These are phyloP conservation scores for Crithidia sp. DNA, from an alignment of 208 protist genomes.

Conservation along the genomic window DNA sequence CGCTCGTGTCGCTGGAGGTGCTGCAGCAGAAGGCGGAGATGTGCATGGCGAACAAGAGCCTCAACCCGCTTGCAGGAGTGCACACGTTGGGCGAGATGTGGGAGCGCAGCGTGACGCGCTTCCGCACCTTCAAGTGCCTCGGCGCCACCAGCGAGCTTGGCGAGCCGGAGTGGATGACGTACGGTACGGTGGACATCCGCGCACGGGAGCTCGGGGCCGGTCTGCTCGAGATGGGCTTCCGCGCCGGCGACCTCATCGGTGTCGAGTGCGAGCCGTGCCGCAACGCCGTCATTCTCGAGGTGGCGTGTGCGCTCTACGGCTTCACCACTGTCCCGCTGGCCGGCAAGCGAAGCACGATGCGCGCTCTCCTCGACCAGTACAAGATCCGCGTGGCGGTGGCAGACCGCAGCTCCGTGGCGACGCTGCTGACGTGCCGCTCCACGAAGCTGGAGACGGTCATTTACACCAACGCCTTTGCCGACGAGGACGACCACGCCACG, in stretches of 20 bases:
- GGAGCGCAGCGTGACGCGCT: conserved; percentile 61
- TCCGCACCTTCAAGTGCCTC: conserved; percentile 67
- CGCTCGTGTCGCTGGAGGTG: conserved; percentile 50
- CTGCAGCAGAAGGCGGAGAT: conserved; percentile 47
- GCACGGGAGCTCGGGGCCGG: conserved; percentile 77
- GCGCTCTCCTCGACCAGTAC: conserved; percentile 74
- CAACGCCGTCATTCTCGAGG: conserved; percentile 63
- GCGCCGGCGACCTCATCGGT: conserved; percentile 75
- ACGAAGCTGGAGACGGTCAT: conserved; percentile 78
- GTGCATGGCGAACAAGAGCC: conserved; percentile 25
- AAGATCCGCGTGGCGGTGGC: conserved; percentile 76
- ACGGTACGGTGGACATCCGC: conserved; percentile 62
- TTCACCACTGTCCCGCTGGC: conserved; percentile 73
- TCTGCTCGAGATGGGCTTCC: conserved; percentile 58
- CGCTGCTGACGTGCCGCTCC: conserved; percentile 81
- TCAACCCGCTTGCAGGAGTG: conserved; percentile 47
- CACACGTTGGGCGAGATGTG: conserved; percentile 65
- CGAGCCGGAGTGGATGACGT: conserved; percentile 74
- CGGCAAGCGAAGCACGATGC: conserved; percentile 60
- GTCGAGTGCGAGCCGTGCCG: conserved; percentile 74
- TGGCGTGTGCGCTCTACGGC: conserved; percentile 76
- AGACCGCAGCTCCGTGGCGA: conserved; percentile 58
- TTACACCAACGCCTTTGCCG: conserved; percentile 56
- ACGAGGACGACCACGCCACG: conserved; percentile 55
- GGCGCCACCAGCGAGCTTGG: conserved; percentile 54